Evolutionary conservation across 495 filamentous ascomycete species (phyloP).

Genomic region (Daldinia loculata): DNA sequence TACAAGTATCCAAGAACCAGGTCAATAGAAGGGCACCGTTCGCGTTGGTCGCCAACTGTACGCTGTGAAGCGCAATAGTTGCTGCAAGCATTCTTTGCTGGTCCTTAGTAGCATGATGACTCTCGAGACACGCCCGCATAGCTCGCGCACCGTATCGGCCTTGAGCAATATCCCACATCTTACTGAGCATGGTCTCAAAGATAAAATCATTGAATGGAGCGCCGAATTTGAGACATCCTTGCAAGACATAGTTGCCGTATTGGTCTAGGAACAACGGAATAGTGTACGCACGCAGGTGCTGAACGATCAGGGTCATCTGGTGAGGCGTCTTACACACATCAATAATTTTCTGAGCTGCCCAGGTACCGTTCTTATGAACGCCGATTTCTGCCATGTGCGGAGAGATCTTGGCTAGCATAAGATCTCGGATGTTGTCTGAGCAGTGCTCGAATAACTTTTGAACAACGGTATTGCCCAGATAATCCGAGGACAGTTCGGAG

Average conservation of each 20-base stretch:
- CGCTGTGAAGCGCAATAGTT: constrained; percentile 93
- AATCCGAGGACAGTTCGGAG: constrained; percentile 92
- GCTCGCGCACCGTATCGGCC: constrained; percentile 93
- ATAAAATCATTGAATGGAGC: constrained; percentile 92
- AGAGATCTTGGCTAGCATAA: constrained; percentile 87
- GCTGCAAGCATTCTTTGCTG: constrained; percentile 96
- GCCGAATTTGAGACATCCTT: constrained; percentile 92
- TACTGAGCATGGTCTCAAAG: constrained; percentile 94
- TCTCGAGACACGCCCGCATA: constrained; percentile 97
- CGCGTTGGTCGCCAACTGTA: constrained; percentile 94
- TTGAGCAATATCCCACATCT: constrained; percentile 94
- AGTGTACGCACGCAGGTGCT: constrained; percentile 83
- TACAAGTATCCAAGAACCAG: constrained; percentile 99
- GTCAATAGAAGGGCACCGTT: constrained; percentile 94
- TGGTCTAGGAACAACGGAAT: constrained; percentile 94
- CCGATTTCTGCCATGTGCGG: constrained; percentile 96
- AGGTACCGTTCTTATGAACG: constrained; percentile 98
- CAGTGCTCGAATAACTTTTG: constrained; percentile 98
- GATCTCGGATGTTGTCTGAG: constrained; percentile 86
- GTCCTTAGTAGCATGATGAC: constrained; percentile 92
- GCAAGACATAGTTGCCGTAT: constrained; percentile 97
- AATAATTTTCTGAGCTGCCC: constrained; percentile 99
- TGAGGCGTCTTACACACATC: constrained; percentile 86
- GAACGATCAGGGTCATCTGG: constrained; percentile 85
- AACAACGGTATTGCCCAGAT: constrained; percentile 98